A percentile compares a stretch with the other conserved stretches of the same genome.
These are phyloP conservation scores for Zasmidium citrigriseum DNA, from an alignment of 2,329 filamentous ascomycete species.

Conservation along the genomic window DNA sequence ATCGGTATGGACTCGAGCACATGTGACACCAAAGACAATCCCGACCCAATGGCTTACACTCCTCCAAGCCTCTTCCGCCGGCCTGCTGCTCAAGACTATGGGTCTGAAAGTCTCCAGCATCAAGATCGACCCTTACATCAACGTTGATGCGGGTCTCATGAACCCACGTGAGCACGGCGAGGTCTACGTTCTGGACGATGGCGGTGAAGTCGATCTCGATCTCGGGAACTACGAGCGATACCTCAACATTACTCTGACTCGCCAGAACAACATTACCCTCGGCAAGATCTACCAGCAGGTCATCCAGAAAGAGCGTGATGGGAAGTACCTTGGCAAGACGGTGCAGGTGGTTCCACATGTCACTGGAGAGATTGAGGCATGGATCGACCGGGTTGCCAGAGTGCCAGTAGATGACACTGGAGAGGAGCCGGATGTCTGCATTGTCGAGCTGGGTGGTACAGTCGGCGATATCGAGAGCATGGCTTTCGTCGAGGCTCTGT, in stretches of 20 bases:
- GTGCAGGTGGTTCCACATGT: slow-evolving; percentile 92
- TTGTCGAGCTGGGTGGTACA: slow-evolving; percentile 71
- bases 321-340: slow-evolving; percentile 85
- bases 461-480: slow-evolving; percentile 83
- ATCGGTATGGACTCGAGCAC: slow-evolving; percentile 55
- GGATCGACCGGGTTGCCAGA: slow-evolving; percentile 82
- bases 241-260: slow-evolving; percentile 75
- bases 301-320: slow-evolving; percentile 70
- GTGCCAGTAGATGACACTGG: slow-evolving; percentile 84
- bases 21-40: not conserved
- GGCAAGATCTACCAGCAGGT: slow-evolving; percentile 94
- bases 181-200: slow-evolving; percentile 83
- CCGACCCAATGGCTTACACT: slow-evolving; percentile 7
- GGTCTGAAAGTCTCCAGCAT: slow-evolving; percentile 73
- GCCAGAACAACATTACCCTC: slow-evolving; percentile 95
- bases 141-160: slow-evolving; percentile 75
- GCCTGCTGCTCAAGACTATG: slow-evolving; percentile 75
- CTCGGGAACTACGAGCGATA: slow-evolving; percentile 79
- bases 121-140: slow-evolving; percentile 74
- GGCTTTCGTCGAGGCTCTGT: slow-evolving; percentile 85
- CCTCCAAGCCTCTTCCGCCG: slow-evolving; percentile 63
- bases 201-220: slow-evolving; percentile 75
- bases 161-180: slow-evolving; percentile 78
- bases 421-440: slow-evolving; percentile 86
- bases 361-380: slow-evolving; percentile 87